Evolutionary conservation across 2,329 filamentous ascomycete species (phyloP).

Genomic region (Didymella arachidicola): DNA sequence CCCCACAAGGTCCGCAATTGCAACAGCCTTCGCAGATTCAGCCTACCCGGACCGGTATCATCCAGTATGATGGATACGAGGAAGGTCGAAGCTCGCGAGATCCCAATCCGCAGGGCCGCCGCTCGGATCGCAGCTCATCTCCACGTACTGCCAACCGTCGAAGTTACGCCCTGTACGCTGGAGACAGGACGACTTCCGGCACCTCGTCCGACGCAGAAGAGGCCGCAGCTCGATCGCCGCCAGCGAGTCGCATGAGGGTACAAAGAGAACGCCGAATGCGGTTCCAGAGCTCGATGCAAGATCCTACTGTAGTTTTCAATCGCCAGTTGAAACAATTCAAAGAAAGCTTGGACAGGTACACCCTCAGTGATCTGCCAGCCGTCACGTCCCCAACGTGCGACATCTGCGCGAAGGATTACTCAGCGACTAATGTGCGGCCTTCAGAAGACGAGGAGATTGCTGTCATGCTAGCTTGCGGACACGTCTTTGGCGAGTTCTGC

Average conservation of each 20-base stretch:
- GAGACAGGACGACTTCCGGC: constrained; percentile 34
- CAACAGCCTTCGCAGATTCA: constrained; percentile 2
- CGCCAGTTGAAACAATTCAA: constrained; percentile 44
- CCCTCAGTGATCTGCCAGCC: constrained; percentile 39
- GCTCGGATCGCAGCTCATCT: constrained; percentile 37
- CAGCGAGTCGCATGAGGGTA: constrained; percentile 26
- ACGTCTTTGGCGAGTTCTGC: constrained; percentile 48
- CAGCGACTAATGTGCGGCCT: constrained; percentile 34
- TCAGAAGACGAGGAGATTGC: constrained; percentile 46
- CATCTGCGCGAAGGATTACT: constrained; percentile 50
- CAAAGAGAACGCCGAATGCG: constrained; percentile 29
- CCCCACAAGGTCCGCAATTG: constrained; percentile 14
- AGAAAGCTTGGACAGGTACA: constrained; percentile 34
- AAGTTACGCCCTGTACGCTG: constrained; percentile 43
- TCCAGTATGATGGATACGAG: constrained; percentile 5
- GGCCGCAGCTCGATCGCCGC: constrained; percentile 33
- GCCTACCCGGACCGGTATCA: neutral
- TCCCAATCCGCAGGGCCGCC: constrained; percentile 26
- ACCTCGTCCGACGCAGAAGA: constrained; percentile 39
- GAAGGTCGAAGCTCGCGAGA: constrained; percentile 29
- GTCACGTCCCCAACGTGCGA: constrained; percentile 40
- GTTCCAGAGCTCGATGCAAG: constrained; percentile 21
- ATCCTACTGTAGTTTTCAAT: constrained; percentile 36
- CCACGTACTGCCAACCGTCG: constrained; percentile 43
- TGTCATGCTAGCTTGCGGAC: constrained; percentile 46